Conservation (phyloP, 768 basidiomycete species). For the Pleurotus ostreatus region DNA sequence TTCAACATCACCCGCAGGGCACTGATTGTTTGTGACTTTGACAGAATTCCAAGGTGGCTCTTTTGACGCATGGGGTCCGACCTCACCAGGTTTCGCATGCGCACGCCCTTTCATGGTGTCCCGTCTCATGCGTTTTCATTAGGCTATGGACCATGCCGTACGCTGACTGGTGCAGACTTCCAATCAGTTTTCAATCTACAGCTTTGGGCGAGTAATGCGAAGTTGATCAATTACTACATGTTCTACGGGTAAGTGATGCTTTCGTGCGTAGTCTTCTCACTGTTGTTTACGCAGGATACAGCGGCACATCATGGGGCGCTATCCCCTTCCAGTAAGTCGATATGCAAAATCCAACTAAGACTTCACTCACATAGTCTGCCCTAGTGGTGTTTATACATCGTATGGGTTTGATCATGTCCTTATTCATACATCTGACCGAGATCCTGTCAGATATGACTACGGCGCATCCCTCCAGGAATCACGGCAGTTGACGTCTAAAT, state of each 20-base stretch:
- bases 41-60: conserved; percentile 69
- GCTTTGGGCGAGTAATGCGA: conserved; percentile 78
- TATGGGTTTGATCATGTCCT: conserved; percentile 1
- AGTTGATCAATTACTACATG: conserved; percentile 85
- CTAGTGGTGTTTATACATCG: conserved; percentile 2
- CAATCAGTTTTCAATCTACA: conserved; percentile 76
- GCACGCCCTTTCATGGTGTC: not conserved
- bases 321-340: conserved; percentile 77
- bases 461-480: conserved; percentile 69
- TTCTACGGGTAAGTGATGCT: conserved; percentile 54
- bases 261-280: not conserved
- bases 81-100: conserved; percentile 48
- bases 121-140: not conserved
- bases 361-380: not conserved
- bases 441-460: conserved; percentile 69
- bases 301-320: conserved; percentile 84
- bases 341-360: conserved; percentile 16
- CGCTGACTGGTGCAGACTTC: conserved; percentile 69
- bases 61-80: conserved; percentile 80
- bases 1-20: not conserved
- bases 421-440: not conserved
- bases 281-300: conserved; percentile 19
- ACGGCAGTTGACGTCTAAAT: conserved; percentile 63
- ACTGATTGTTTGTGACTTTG: not conserved
- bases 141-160: conserved; percentile 64